A percentile compares a stretch with the other conserved stretches of the same genome.
Evolutionary conservation across 768 basidiomycete genomes (phyloP).

Genomic region (Fistulinella prunicolor): DNA sequence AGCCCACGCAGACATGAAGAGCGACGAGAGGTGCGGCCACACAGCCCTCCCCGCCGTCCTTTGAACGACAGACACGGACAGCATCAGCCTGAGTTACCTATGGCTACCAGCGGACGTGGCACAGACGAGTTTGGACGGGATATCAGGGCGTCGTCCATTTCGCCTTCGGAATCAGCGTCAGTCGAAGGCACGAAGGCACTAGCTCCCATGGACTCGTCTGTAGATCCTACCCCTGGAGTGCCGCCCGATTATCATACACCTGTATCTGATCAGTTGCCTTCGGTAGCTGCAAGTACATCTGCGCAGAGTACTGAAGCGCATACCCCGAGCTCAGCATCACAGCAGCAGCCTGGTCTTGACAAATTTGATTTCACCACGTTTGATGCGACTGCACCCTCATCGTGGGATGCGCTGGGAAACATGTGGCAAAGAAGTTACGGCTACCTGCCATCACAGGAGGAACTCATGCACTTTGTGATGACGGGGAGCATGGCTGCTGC

Average conservation of each 20-base stretch:
- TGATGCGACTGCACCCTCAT: conserved; percentile 66
- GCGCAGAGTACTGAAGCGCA: conserved; percentile 39
- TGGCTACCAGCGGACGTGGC: conserved; percentile 35
- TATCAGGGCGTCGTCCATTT: conserved; percentile 53
- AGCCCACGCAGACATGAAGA: conserved; percentile 64
- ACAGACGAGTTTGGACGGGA: conserved; percentile 90
- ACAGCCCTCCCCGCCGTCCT: conserved; percentile 59
- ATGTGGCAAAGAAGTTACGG: conserved; percentile 75
- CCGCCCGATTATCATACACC: conserved; percentile 48
- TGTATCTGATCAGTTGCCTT: conserved; percentile 36
- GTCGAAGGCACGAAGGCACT: conserved; percentile 24
- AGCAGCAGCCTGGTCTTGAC: conserved; percentile 52
- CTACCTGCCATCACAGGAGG: conserved; percentile 64
- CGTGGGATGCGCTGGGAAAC: conserved; percentile 80
- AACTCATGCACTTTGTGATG: conserved; percentile 75
- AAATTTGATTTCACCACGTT: conserved; percentile 69
- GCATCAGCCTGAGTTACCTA: conserved; percentile 24
- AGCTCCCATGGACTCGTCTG: conserved; percentile 35
- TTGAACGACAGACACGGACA: conserved; percentile 30
- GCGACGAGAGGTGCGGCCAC: conserved; percentile 49
- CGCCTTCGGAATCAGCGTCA: conserved; percentile 30
- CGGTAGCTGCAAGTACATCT: conserved; percentile 59
- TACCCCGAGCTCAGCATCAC: conserved; percentile 37
- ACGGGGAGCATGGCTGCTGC: conserved; percentile 26
- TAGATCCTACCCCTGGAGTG: conserved; percentile 44